Evolutionary conservation across 2,329 filamentous ascomycete species (phyloP).

Genomic region (Pseudogymnoascus sp.): DNA sequence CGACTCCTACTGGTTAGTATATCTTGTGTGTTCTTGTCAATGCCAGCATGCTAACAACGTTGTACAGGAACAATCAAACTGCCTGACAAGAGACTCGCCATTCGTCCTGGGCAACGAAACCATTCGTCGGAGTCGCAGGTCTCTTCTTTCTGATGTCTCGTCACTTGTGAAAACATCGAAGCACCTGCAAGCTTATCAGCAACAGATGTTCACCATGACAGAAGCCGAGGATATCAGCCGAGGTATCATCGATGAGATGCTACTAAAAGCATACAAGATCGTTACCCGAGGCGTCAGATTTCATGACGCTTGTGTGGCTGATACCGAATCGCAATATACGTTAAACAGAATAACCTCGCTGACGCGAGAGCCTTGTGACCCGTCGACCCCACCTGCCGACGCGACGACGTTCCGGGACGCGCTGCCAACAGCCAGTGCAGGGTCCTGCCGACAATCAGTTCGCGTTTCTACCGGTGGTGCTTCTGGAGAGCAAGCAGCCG

Average conservation of each 20-base stretch:
- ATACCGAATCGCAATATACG: slow-evolving; percentile 41
- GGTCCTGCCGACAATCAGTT: slow-evolving; percentile 25
- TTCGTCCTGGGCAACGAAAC: slow-evolving; percentile 68
- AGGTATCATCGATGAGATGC: slow-evolving; percentile 82
- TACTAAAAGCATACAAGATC: slow-evolving; percentile 87
- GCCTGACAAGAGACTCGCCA: slow-evolving; percentile 72
- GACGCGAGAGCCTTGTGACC: slow-evolving; percentile 51
- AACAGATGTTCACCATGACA: slow-evolving; percentile 39
- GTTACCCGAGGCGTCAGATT: slow-evolving; percentile 88
- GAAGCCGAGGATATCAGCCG: slow-evolving; percentile 52
- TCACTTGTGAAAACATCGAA: slow-evolving; percentile 85
- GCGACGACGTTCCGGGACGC: slow-evolving; percentile 42
- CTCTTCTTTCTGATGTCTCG: slow-evolving; percentile 80
- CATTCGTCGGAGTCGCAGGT: slow-evolving; percentile 75
- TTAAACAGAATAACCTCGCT: slow-evolving; percentile 54
- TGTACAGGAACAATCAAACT: slow-evolving; percentile 73
- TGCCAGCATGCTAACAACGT: slow-evolving; percentile 13
- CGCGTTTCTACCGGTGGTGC: slow-evolving; percentile 25
- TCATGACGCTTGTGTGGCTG: slow-evolving; percentile 73
- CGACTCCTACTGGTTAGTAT: slow-evolving; percentile 74
- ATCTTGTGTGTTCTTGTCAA: background rate
- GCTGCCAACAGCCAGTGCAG: slow-evolving; percentile 34
- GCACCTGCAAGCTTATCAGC: slow-evolving; percentile 58
- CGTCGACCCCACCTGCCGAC: slow-evolving; percentile 58
- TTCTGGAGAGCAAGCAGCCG: slow-evolving; percentile 19